Evolutionary conservation across 306 rosid genomes (phyloP).

Genomic region (Prosopis cineraria): DNA sequence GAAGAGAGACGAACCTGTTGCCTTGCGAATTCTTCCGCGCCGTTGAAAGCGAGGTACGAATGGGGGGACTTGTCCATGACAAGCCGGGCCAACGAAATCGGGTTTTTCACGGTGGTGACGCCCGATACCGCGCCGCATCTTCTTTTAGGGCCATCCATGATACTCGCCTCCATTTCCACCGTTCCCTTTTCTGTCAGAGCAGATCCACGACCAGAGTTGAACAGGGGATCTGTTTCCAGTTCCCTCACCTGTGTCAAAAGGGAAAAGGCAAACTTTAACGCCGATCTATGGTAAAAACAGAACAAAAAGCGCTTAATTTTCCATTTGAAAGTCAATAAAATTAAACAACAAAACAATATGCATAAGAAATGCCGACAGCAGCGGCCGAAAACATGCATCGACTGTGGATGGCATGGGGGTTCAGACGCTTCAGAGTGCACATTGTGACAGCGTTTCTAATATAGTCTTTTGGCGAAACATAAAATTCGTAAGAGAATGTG

Average conservation of each 20-base stretch:
- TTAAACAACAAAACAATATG: neutral
- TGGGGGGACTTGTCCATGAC: conserved; percentile 98
- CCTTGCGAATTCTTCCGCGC: conserved; percentile 87
- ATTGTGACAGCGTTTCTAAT: neutral
- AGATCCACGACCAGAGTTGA: conserved; percentile 95
- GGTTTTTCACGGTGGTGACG: conserved; percentile 75
- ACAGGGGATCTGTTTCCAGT: conserved; percentile 80
- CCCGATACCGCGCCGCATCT: conserved; percentile 98
- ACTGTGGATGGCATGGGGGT: neutral
- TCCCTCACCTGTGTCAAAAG: conserved; percentile 62
- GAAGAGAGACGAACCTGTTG: conserved; percentile 57
- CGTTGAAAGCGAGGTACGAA: conserved; percentile 85
- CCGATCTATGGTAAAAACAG: neutral
- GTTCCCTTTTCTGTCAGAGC: conserved; percentile 81
- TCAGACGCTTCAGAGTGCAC: neutral
- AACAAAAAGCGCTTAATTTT: neutral
- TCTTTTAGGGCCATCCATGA: conserved; percentile 86
- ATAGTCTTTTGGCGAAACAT: neutral
- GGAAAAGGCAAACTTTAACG: neutral
- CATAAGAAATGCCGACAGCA: neutral
- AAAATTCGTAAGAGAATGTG: neutral
- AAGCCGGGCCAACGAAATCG: conserved; percentile 86
- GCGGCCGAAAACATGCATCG: neutral
- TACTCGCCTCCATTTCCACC: conserved; percentile 96
- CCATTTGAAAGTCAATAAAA: neutral